Evolutionary conservation across 768 basidiomycete species (phyloP).

Genomic region (Ramaria sp.): DNA sequence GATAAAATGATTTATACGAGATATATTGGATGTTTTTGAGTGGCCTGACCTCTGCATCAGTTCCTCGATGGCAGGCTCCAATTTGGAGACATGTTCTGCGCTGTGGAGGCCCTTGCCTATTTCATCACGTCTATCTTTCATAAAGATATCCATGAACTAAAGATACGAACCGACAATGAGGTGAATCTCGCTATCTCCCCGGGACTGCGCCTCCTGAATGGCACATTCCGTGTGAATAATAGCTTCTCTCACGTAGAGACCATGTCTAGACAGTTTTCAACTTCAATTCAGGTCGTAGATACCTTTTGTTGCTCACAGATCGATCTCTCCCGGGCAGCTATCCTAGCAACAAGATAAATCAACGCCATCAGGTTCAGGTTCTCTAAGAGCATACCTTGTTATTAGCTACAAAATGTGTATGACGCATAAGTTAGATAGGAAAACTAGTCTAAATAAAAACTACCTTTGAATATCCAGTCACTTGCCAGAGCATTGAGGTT

Average conservation of each 20-base stretch:
- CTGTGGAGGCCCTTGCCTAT: constrained; percentile 85
- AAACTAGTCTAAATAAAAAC: neutral
- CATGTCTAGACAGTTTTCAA: constrained; percentile 36
- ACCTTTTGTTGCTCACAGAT: constrained; percentile 29
- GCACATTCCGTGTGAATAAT: constrained; percentile 61
- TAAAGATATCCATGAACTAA: neutral
- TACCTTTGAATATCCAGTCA: constrained; percentile 79
- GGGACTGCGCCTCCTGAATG: constrained; percentile 51
- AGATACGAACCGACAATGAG: constrained; percentile 71
- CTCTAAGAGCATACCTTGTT: constrained; percentile 47
- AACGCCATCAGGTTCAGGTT: neutral
- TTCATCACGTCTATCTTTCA: neutral
- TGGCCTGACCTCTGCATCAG: constrained; percentile 63
- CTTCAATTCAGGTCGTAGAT: neutral
- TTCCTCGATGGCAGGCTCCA: constrained; percentile 86
- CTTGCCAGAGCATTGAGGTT: constrained; percentile 70
- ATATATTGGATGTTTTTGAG: neutral
- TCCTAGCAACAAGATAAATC: constrained; percentile 28
- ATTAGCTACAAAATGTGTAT: constrained; percentile 43
- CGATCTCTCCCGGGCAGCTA: constrained; percentile 62
- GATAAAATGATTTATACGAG: neutral
- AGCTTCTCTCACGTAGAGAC: constrained; percentile 89
- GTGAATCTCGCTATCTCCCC: constrained; percentile 53
- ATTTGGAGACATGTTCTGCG: constrained; percentile 60
- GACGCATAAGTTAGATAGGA: neutral